Evolutionary conservation across 768 basidiomycete genomes (phyloP).

Genomic region (Boletus fagicola): DNA sequence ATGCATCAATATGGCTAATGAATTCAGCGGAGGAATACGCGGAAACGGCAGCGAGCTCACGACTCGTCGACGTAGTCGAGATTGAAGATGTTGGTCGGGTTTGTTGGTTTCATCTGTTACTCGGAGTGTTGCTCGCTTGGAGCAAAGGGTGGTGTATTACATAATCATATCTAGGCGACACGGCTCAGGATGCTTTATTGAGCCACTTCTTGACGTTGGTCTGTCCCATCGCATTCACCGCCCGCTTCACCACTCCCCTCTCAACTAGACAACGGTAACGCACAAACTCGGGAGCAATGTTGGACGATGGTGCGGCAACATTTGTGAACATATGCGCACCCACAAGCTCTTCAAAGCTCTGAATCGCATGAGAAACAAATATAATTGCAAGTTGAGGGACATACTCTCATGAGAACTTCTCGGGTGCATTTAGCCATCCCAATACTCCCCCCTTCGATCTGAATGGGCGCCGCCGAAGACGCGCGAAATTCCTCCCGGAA

Average conservation of each 20-base stretch:
- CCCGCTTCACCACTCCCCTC: slow-evolving; percentile 63
- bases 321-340: slow-evolving; percentile 54
- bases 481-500: slow-evolving; percentile 75
- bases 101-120: slow-evolving; percentile 10
- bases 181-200: slow-evolving; percentile 42
- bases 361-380: slow-evolving; percentile 3
- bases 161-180: slow-evolving; percentile 20
- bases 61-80: slow-evolving; percentile 68
- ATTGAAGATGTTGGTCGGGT: slow-evolving; percentile 35
- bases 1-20: slow-evolving; percentile 67
- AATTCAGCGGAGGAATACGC: background rate
- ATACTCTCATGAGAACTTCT: slow-evolving; percentile 62
- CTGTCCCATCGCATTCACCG: slow-evolving; percentile 64
- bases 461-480: slow-evolving; percentile 71
- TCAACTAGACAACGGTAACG: slow-evolving; percentile 69
- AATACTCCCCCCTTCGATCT: slow-evolving; percentile 69
- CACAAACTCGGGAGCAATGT: slow-evolving; percentile 64
- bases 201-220: slow-evolving; percentile 79
- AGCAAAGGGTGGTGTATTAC: slow-evolving; percentile 16
- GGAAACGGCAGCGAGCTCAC: slow-evolving; percentile 41
- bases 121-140: background rate
- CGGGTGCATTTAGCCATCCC: slow-evolving; percentile 70
- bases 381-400: slow-evolving; percentile 28
- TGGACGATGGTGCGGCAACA: slow-evolving; percentile 46
- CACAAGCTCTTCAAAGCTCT: slow-evolving; percentile 80